Evolutionary conservation across 306 rosid genomes (phyloP).

Genomic region (Trifolium dubium): DNA sequence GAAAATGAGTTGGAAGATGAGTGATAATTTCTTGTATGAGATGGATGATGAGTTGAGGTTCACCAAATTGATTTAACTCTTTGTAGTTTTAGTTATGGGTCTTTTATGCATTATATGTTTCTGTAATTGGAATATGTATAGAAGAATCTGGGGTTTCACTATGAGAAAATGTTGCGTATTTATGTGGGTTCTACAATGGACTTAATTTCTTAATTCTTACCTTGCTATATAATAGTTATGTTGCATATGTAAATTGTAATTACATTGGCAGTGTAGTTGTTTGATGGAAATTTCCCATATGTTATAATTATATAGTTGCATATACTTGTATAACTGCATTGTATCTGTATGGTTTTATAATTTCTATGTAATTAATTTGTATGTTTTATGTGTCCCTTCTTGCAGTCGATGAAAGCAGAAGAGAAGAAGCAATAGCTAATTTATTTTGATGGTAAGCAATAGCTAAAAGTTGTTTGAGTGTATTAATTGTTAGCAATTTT

Average conservation of each 20-base stretch:
- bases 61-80: background rate
- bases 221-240: background rate
- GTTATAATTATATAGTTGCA: background rate
- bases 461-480: constrained; percentile 21
- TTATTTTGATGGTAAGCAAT: constrained; percentile 46
- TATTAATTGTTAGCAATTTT: constrained; percentile 12
- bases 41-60: constrained; percentile 20
- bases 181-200: background rate
- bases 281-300: background rate
- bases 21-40: background rate
- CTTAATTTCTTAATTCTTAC: background rate
- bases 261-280: background rate
- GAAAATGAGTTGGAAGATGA: background rate
- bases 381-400: constrained; percentile 37
- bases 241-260: constrained; percentile 19
- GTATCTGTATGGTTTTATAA: constrained; percentile 15
- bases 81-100: constrained; percentile 17
- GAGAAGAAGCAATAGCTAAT: constrained; percentile 68
- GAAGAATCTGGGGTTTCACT: background rate
- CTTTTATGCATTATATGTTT: constrained; percentile 8
- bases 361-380: constrained; percentile 7
- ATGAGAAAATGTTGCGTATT: background rate
- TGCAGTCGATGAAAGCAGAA: constrained; percentile 93
- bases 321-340: background rate
- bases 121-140: constrained; percentile 5